A percentile compares a stretch with the other conserved stretches of the same genome.
Conservation (phyloP, 1,284 basidiomycete genomes). For the Ustilago trichophora region DNA sequence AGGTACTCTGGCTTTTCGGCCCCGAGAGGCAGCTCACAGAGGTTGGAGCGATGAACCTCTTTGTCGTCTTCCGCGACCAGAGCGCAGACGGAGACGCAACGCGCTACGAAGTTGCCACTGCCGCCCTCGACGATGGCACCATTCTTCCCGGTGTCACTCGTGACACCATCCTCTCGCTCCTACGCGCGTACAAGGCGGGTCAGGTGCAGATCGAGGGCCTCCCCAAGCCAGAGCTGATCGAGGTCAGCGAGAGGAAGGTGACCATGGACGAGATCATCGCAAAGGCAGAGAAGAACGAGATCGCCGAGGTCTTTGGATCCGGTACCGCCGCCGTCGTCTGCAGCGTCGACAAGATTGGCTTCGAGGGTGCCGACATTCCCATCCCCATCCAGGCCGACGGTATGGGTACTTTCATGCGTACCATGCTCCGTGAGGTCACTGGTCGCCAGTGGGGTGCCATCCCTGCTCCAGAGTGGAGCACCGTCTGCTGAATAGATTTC, state of each 20-base stretch:
- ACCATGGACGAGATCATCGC: slow-evolving; percentile 49
- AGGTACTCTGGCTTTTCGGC: slow-evolving; percentile 49
- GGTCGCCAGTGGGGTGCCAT: slow-evolving; percentile 48
- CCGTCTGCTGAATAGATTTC: slow-evolving; percentile 22
- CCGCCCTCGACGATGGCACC: slow-evolving; percentile 71
- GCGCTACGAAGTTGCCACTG: slow-evolving; percentile 68
- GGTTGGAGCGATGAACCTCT: slow-evolving; percentile 54
- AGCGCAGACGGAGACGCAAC: slow-evolving; percentile 9
- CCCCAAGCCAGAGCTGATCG: slow-evolving; percentile 32
- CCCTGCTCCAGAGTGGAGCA: slow-evolving; percentile 45
- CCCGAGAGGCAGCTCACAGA: slow-evolving; percentile 49
- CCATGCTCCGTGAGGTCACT: slow-evolving; percentile 46
- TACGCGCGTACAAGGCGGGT: slow-evolving; percentile 72
- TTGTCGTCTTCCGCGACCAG: slow-evolving; percentile 50
- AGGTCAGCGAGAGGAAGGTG: slow-evolving; percentile 39
- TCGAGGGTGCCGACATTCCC: slow-evolving; percentile 37
- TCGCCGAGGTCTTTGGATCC: slow-evolving; percentile 48
- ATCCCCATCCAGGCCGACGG: slow-evolving; percentile 43
- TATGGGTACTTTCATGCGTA: slow-evolving; percentile 40
- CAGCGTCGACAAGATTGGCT: slow-evolving; percentile 51
- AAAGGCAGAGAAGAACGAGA: slow-evolving; percentile 20
- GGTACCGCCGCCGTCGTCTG: slow-evolving; percentile 52
- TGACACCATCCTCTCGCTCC: slow-evolving; percentile 79
- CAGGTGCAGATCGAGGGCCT: slow-evolving; percentile 68
- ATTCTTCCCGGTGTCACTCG: slow-evolving; percentile 98